Evolutionary conservation across 306 rosid genomes (phyloP), one percentile per base, ranked within the genome.

Genomic region (Glycine latifolia): DNA sequence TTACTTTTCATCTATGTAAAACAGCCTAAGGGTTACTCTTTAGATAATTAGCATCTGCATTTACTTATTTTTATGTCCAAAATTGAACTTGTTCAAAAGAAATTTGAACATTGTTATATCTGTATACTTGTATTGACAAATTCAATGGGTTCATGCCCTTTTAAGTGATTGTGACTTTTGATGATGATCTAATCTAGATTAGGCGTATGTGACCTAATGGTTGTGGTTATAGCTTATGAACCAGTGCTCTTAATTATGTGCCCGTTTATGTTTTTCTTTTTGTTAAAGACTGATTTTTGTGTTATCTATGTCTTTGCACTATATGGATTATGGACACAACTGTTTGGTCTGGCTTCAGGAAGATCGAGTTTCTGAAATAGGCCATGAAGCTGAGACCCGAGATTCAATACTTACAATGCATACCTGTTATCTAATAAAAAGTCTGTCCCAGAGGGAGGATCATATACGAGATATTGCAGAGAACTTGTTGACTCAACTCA

Each of bases 371-470:
- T 93, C 97, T 75, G 98, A 93, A 76, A 95, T 94, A 50, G 99
- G 99, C 68, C 86, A 79, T 58, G 94, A 87, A 81, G 97, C 99
- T 67, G 96, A 91, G 68, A 85, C 78, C 46, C 88, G 98, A 67
- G 99, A 95, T 77, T 91, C 92, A 60, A 83, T 88, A 84, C 96
- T 95, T 54, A 87, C 86, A 56, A 85, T 91, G 65, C 99, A 95
- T 89, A 89, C 98, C 31, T 90, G 93, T 89, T 93, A 89, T 82
- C 90, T 95, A 39, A 86, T 93, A 81, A 91, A 89, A 88, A 88
- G 97, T 80, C 85, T 95, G 89, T 93, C 92, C 70, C 93, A 87
- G 62, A 88, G 99, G 84, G 99, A 95, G 89, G 99, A 95, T 83
- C 97, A 85, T 79, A 89, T 95, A 62, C 81, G 98, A 50, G 97